These are phyloP conservation scores for Podila verticillata DNA, from an alignment of 192 early-diverging fungal genomes.

Conservation along the genomic window DNA sequence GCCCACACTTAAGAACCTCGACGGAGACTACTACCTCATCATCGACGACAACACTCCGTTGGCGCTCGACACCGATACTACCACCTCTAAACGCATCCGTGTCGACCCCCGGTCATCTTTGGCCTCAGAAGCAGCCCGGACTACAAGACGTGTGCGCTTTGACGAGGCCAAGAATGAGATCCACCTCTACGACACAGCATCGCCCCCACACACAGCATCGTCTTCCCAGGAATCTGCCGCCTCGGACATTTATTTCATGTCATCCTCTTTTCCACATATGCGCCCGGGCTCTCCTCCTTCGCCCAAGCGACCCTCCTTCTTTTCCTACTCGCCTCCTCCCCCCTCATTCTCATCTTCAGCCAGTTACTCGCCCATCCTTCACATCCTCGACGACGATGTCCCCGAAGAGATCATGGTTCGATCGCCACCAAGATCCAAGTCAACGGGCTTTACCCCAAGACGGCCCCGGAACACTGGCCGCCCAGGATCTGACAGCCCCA, in stretches of 20 bases:
- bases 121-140: background rate
- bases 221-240: background rate
- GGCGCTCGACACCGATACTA: background rate
- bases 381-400: slow-evolving; percentile 18
- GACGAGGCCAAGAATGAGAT: slow-evolving; percentile 24
- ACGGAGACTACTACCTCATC: background rate
- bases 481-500: background rate
- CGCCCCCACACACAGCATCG: slow-evolving; percentile 7
- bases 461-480: slow-evolving; percentile 18
- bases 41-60: background rate
- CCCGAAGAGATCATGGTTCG: background rate
- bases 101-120: background rate
- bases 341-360: slow-evolving; percentile 19
- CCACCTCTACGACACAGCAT: slow-evolving; percentile 7
- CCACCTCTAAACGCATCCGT: background rate
- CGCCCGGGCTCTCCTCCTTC: slow-evolving; percentile 22
- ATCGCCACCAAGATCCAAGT: background rate
- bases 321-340: slow-evolving; percentile 20
- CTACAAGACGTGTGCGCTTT: slow-evolving; percentile 24
- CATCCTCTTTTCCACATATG: background rate
- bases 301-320: slow-evolving; percentile 14
- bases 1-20: background rate
- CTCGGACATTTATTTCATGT: slow-evolving; percentile 1
- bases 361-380: slow-evolving; percentile 9
- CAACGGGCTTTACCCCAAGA: slow-evolving; percentile 16